Evolutionary conservation across 192 early-diverging fungal species (phyloP).

Genomic region (Paraglomus brasilianum): DNA sequence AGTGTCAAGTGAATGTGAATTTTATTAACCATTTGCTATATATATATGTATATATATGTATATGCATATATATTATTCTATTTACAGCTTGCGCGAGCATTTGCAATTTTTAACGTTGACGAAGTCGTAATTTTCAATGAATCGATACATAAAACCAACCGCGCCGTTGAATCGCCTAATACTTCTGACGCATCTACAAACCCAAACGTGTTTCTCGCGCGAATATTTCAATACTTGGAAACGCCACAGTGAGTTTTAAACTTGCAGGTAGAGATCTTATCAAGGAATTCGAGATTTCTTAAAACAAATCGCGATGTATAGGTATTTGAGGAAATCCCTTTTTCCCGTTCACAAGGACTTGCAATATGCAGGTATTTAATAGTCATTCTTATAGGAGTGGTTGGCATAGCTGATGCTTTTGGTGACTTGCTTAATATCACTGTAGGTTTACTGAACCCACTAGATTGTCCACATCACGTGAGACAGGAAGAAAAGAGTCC

Average conservation of each 20-base stretch:
- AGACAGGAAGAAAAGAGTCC: constrained; percentile 56
- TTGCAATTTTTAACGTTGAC: constrained; percentile 61
- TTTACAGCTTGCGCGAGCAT: constrained; percentile 54
- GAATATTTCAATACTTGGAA: constrained; percentile 67
- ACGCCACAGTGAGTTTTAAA: constrained; percentile 55
- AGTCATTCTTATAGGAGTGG: constrained; percentile 9
- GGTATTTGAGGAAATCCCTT: constrained; percentile 61
- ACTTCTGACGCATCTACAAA: too few species aligned
- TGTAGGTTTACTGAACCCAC: constrained; percentile 58
- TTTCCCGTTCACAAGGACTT: constrained; percentile 68
- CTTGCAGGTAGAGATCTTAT: neutral
- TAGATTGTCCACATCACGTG: constrained; percentile 69
- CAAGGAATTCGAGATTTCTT: neutral
- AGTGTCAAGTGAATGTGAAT: neutral
- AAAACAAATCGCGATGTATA: constrained; percentile 12
- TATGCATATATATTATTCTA: neutral
- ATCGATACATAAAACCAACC: constrained; percentile 29
- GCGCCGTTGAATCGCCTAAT: too few species aligned
- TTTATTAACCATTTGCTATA: neutral
- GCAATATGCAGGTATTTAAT: constrained; percentile 50
- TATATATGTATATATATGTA: neutral
- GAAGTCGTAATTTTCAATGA: constrained; percentile 70
- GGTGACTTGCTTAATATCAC: too few species aligned
- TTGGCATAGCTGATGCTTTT: too few species aligned
- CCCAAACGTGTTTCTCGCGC: constrained; percentile 61